phyloP scores from a whole-genome alignment of 2,329 filamentous ascomycete genomes.

The Teratosphaeria destructans region DNA sequence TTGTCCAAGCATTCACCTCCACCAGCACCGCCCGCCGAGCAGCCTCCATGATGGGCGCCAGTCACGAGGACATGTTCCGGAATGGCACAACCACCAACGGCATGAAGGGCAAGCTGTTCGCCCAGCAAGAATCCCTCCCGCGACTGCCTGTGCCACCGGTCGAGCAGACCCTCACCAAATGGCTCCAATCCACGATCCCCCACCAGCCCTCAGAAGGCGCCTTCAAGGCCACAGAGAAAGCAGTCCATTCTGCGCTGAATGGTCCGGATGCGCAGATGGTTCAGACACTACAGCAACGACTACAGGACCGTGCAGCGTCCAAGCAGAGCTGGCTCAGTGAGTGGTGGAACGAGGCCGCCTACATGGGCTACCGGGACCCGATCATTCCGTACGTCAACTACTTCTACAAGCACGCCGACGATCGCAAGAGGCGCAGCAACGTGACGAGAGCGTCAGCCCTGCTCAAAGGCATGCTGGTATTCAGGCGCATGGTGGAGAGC shows the following conservation, averaged over 20 bases:
- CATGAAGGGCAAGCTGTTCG: background rate
- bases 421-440: background rate
- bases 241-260: background rate
- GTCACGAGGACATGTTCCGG: background rate
- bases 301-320: background rate
- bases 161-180: background rate
- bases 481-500: background rate
- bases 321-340: background rate
- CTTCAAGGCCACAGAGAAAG: background rate
- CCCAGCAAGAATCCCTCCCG: background rate
- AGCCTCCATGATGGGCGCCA: background rate
- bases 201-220: background rate
- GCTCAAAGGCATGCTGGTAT: background rate
- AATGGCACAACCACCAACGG: background rate
- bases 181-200: background rate
- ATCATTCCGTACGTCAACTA: background rate
- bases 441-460: background rate
- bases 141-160: background rate
- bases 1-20: background rate
- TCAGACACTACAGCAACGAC: background rate
- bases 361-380: background rate
- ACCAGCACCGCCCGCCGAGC: background rate
- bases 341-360: background rate
- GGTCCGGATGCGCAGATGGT: background rate
- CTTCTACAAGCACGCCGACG: background rate